phyloP scores from a whole-genome alignment of 805 yeast genomes.

The Cephaloascus fragrans region DNA sequence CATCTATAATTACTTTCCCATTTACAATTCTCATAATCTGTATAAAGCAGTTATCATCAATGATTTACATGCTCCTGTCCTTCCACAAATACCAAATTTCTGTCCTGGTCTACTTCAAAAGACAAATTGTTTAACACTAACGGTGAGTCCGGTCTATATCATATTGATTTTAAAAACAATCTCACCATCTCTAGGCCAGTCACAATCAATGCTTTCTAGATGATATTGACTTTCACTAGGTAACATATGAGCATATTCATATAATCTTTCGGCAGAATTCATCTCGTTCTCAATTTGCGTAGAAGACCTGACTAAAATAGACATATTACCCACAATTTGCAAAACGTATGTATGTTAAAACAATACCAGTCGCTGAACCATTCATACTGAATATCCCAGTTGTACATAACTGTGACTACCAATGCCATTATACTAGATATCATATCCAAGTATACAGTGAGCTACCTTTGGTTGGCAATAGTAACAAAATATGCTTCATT shows the following conservation, averaged over 20 bases:
- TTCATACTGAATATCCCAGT: slow-evolving; percentile 21
- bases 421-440: slow-evolving; percentile 20
- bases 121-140: slow-evolving; percentile 10
- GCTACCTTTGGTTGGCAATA: slow-evolving; percentile 27
- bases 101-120: slow-evolving; percentile 11
- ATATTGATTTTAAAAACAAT: slow-evolving; percentile 9
- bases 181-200: slow-evolving; percentile 11
- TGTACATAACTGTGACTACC: slow-evolving; percentile 22
- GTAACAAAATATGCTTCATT: slow-evolving; percentile 27
- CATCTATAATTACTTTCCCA: slow-evolving; percentile 10
- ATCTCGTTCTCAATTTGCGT: slow-evolving; percentile 30
- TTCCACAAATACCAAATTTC: slow-evolving; percentile 12
- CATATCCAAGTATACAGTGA: slow-evolving; percentile 21
- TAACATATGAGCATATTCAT: slow-evolving; percentile 18
- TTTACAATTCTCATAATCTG: slow-evolving; percentile 9
- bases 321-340: slow-evolving; percentile 24
- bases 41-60: slow-evolving; percentile 12
- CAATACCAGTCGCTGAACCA: slow-evolving; percentile 22
- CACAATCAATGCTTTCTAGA: too few relatives aligned
- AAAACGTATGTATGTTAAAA: slow-evolving; percentile 24
- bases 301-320: slow-evolving; percentile 21
- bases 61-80: slow-evolving; percentile 13
- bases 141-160: slow-evolving; percentile 10
- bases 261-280: slow-evolving; percentile 28
- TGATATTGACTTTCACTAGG: slow-evolving; percentile 16